Evolutionary conservation across 2,329 filamentous ascomycete genomes (phyloP).

Genomic region (Botryotinia narcissicola): DNA sequence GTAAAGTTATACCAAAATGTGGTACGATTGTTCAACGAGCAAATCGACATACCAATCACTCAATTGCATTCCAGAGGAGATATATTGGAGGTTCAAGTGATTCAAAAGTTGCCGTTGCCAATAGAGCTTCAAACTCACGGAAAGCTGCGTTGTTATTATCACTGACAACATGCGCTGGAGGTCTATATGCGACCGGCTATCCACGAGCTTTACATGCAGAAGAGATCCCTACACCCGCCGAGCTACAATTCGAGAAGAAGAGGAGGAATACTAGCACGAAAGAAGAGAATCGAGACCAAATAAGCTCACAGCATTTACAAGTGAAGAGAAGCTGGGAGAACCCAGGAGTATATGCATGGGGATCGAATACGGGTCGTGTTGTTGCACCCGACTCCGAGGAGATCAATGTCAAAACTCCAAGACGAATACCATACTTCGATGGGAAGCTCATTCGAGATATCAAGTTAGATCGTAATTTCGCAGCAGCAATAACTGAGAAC

Average conservation of each 20-base stretch:
- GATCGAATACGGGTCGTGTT: conserved; percentile 81
- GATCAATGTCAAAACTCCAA: conserved; percentile 72
- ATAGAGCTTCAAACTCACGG: conserved; percentile 18
- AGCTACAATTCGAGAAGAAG: conserved; percentile 67
- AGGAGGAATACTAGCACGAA: conserved; percentile 56
- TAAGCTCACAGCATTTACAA: conserved; percentile 84
- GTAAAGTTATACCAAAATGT: conserved; percentile 23
- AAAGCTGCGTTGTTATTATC: conserved; percentile 29
- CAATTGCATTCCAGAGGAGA: conserved; percentile 26
- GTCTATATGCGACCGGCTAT: conserved; percentile 32
- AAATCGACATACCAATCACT: conserved; percentile 20
- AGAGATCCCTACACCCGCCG: conserved; percentile 41
- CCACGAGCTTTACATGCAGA: conserved; percentile 34
- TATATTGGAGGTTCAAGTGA: conserved; percentile 25
- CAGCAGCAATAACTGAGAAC: conserved; percentile 80
- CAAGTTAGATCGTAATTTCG: conserved; percentile 79
- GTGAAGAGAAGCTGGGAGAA: conserved; percentile 78
- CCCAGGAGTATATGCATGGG: conserved; percentile 92
- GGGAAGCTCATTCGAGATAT: conserved; percentile 80
- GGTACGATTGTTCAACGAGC: conserved; percentile 25
- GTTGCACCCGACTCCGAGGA: conserved; percentile 81
- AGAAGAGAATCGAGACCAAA: conserved; percentile 71
- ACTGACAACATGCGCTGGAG: conserved; percentile 29
- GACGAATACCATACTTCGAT: conserved; percentile 78
- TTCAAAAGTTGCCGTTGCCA: conserved; percentile 25